Percentiles rank a stretch among this genome's conserved stretches.
These are phyloP conservation scores for Trifolium dubium DNA, from an alignment of 306 rosid genomes.

Conservation along the genomic window DNA sequence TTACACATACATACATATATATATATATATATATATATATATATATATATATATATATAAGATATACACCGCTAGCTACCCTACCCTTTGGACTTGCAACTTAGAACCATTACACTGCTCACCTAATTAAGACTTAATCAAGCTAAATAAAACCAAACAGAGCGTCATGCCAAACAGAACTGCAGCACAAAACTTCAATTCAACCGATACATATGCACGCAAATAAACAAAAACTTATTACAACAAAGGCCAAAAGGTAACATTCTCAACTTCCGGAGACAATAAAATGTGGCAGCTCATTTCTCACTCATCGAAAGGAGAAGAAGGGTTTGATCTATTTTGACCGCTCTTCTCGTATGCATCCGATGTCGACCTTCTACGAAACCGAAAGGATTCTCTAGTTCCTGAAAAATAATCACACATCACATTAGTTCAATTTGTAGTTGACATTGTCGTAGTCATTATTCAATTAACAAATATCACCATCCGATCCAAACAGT, in stretches of 20 bases:
- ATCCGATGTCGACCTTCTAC: conserved; percentile 76
- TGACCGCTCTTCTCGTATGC: conserved; percentile 61
- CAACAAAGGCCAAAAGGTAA: conserved; percentile 32
- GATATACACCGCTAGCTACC: conserved; percentile 34
- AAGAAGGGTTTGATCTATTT: conserved; percentile 58
- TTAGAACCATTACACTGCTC: conserved; percentile 29
- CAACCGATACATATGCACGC: conserved; percentile 20
- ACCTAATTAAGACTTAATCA: conserved; percentile 8
- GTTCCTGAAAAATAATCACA: conserved; percentile 48
- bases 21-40: too few relatives aligned
- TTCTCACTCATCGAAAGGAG: conserved; percentile 78
- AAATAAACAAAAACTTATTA: conserved; percentile 35
- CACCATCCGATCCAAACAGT: not conserved
- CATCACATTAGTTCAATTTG: conserved; percentile 6
- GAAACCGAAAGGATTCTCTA: conserved; percentile 70
- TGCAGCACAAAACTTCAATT: conserved; percentile 22
- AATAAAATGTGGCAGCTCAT: conserved; percentile 26
- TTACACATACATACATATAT: conserved; percentile 34
- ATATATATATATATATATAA: too few relatives aligned
- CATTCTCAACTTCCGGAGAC: conserved; percentile 7
- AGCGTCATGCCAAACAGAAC: conserved; percentile 18
- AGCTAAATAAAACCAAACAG: conserved; percentile 9
- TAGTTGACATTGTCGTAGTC: not conserved
- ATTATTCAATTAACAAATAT: not conserved
- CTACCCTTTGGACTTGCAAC: conserved; percentile 42